Base-by-base conservation (phyloP, 2,329 filamentous ascomycete species). In the Zymoseptoria crescenta region DNA sequence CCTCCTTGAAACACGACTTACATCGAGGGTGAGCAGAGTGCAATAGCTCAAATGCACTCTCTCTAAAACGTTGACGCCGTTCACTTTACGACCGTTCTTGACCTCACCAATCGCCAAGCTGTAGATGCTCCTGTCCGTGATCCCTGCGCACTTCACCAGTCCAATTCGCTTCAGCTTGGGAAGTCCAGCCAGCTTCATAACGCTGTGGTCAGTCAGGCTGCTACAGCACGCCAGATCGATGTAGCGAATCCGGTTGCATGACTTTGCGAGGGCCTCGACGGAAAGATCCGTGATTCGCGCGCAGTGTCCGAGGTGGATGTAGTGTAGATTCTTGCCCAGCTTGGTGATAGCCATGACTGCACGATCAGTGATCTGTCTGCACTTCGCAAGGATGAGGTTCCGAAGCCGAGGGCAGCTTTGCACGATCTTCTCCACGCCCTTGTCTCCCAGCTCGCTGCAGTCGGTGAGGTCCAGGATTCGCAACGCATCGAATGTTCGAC, bases 21-120 rank as follows among this genome's bases (percentile, higher is more conserved):
- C 92, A 74, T 84, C 83, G 55, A 96, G 80, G 1, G 88, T 94
- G 56, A 99, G 76, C 64, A 89, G 87, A 49, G 89, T 85, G 75
- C 94, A 99, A 73, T 99, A 97, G 74, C 92, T 96, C 48, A 99
- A 81, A 78, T 99, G 94, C 8, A 99, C 94, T 66, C 94, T 83
- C 77, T 99, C 94, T 27, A 99, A 78, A 54, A 83, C 81, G 68
- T 88, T 92, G 81, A 81, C 20, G 80, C 79, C 59, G 79, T 79
- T 65, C 24, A 70, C 65, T 4, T 67, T 65, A 24, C 68, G 67
- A 10, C 68, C 69, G 52, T 69, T 68, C 65, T 86, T 85, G 28
- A 68, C 51, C 55, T 72, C 70, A 9, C 70, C 70, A 53, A 67
- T 62, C 7, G 93, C 91, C 64, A 97, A 79, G 20, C 91, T 89